These are phyloP conservation scores for Geosmithia flava DNA, from an alignment of 2,329 filamentous ascomycete species.

Conservation along the genomic window DNA sequence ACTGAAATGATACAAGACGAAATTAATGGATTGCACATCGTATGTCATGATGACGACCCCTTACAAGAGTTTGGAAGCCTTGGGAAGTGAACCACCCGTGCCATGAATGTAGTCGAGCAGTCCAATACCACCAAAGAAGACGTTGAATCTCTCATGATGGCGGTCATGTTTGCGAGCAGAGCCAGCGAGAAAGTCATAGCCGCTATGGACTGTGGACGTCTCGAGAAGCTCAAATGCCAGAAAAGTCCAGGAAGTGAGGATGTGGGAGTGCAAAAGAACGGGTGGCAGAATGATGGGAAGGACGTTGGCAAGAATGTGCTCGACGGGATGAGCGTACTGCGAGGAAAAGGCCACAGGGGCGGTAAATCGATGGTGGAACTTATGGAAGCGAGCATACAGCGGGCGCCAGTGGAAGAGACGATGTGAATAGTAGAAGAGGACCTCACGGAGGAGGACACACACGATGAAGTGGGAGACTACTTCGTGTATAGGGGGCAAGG, in stretches of 20 bases:
- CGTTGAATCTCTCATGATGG: slow-evolving; percentile 43
- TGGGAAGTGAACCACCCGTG: slow-evolving; percentile 18
- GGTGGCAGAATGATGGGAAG: slow-evolving; percentile 38
- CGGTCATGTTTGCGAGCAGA: slow-evolving; percentile 38
- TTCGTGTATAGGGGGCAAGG: slow-evolving; percentile 21
- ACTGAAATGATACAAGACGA: too few relatives aligned
- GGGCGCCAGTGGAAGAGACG: slow-evolving; percentile 35
- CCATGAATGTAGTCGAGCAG: slow-evolving; percentile 43
- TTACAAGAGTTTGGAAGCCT: too few relatives aligned
- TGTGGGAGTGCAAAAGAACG: slow-evolving; percentile 29
- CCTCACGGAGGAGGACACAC: slow-evolving; percentile 30
- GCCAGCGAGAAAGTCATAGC: slow-evolving; percentile 39
- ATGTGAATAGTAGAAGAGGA: slow-evolving; percentile 43
- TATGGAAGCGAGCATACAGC: slow-evolving; percentile 39
- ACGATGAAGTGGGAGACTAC: slow-evolving; percentile 26
- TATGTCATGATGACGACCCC: neutral
- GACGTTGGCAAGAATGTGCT: slow-evolving; percentile 40
- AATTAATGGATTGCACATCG: too few relatives aligned
- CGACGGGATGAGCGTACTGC: slow-evolving; percentile 44
- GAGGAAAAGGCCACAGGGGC: slow-evolving; percentile 42
- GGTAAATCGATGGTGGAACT: slow-evolving; percentile 42
- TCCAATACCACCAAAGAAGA: slow-evolving; percentile 40
- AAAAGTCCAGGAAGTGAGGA: slow-evolving; percentile 40
- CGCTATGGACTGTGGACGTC: slow-evolving; percentile 42
- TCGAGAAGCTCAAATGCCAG: slow-evolving; percentile 34